Conservation (phyloP, 257 asterid genomes). For the Nicotiana benthamiana region DNA sequence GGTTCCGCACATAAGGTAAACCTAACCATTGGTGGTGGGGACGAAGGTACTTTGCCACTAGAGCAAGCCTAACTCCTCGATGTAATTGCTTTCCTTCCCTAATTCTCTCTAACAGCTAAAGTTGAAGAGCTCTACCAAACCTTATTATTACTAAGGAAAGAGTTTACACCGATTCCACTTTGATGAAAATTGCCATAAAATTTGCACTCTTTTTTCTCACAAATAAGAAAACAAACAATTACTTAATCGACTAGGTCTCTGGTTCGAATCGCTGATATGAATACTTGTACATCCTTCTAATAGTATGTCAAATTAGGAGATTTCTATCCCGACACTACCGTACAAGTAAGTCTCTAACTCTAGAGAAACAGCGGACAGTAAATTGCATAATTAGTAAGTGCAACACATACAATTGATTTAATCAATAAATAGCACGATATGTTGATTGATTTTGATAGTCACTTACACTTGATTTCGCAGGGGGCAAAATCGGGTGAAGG, state of each 20-base stretch:
- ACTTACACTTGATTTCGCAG: conserved; percentile 73
- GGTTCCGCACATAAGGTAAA: not conserved
- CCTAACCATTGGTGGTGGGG: not conserved
- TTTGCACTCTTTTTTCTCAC: not conserved
- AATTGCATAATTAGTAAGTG: not conserved
- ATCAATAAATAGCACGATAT: not conserved
- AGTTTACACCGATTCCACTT: not conserved
- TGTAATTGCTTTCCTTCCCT: not conserved
- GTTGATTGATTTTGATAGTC: not conserved
- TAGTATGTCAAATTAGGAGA: not conserved
- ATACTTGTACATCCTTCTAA: not conserved
- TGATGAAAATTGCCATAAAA: not conserved
- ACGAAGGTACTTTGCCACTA: not conserved
- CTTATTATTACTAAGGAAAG: not conserved
- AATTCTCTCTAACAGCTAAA: not conserved
- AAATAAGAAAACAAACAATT: not conserved
- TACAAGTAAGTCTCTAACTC: not conserved
- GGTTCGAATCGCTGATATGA: not conserved
- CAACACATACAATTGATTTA: not conserved
- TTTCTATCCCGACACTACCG: not conserved
- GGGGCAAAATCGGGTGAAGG: conserved; percentile 41
- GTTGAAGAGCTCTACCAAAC: not conserved
- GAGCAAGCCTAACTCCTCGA: not conserved
- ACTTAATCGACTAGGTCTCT: not conserved
- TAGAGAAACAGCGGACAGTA: not conserved